These are phyloP conservation scores for Physcomitrellopsis africana DNA, from an alignment of 225 moss, liverwort and hornwort genomes.

Conservation along the genomic window DNA sequence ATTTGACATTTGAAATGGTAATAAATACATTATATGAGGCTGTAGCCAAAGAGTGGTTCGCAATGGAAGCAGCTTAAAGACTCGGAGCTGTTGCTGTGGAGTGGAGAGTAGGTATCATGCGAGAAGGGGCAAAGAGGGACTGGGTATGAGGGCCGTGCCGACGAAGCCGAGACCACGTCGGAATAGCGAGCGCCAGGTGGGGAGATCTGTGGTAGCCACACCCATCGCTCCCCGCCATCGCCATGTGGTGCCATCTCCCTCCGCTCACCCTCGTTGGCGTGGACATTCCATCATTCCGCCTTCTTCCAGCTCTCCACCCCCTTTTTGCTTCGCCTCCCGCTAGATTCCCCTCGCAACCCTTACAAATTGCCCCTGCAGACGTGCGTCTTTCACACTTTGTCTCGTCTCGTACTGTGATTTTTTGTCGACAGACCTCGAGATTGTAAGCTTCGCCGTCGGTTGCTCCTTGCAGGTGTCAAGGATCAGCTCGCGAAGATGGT, in stretches of 20 bases:
- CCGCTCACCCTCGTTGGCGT: not conserved
- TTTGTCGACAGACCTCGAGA: too few species aligned
- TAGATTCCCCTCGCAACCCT: not conserved
- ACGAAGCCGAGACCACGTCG: too few species aligned
- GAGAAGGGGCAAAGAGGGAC: too few species aligned
- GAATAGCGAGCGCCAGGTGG: slow-evolving; percentile 13
- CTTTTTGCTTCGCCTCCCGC: not conserved
- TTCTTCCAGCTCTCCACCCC: not conserved
- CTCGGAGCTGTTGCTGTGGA: too few species aligned
- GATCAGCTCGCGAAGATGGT: slow-evolving; percentile 47
- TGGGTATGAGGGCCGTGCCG: too few species aligned
- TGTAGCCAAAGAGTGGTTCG: too few species aligned
- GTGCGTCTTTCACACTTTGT: too few species aligned
- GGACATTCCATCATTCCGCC: not conserved
- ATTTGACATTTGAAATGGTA: too few species aligned
- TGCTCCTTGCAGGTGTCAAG: not conserved
- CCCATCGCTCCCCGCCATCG: not conserved
- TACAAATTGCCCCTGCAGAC: not conserved
- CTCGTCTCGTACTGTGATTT: not conserved
- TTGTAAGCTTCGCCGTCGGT: too few species aligned
- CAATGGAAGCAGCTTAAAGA: too few species aligned
- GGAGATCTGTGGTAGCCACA: slow-evolving; percentile 16
- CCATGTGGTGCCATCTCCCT: slow-evolving; percentile 25
- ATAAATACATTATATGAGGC: too few species aligned
- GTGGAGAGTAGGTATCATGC: too few species aligned